phyloP scores from a whole-genome alignment of 371 early-diverging fungal genomes.

The Thermomucor indicae-seudaticae region DNA sequence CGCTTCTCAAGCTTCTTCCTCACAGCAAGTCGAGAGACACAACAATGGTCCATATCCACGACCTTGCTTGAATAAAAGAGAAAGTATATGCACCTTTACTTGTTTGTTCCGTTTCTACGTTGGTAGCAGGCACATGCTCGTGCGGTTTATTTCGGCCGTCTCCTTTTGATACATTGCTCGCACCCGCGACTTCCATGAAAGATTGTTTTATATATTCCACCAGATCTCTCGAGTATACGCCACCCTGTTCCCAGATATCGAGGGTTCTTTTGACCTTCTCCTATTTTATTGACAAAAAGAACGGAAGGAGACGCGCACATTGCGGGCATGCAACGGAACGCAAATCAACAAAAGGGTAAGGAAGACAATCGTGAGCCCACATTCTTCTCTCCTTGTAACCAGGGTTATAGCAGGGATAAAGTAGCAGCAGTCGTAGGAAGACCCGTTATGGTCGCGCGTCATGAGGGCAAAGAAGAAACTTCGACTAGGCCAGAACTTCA shows the following conservation, averaged over 20 bases:
- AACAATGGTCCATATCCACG: too few relatives aligned
- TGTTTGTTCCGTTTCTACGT: slow-evolving; percentile 11
- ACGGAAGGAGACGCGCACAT: not conserved
- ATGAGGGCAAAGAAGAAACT: too few relatives aligned
- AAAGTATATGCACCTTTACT: slow-evolving; percentile 15
- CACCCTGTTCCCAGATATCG: slow-evolving; percentile 49
- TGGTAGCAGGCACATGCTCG: slow-evolving; percentile 6
- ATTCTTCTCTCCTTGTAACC: too few relatives aligned
- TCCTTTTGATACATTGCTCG: slow-evolving; percentile 3
- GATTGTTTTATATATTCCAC: slow-evolving; percentile 32
- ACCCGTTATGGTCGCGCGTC: too few relatives aligned
- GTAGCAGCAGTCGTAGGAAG: too few relatives aligned
- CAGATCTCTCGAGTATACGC: slow-evolving; percentile 37
- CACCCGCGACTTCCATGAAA: slow-evolving; percentile 21
- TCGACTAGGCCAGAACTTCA: too few relatives aligned
- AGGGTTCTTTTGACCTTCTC: slow-evolving; percentile 49
- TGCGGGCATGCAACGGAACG: not conserved
- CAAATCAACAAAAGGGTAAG: too few relatives aligned
- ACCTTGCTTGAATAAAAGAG: not conserved
- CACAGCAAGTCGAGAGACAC: too few relatives aligned
- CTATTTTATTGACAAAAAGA: slow-evolving; percentile 31
- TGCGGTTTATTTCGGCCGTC: slow-evolving; percentile 22
- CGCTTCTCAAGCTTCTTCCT: not conserved
- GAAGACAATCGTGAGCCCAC: too few relatives aligned
- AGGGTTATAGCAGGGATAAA: too few relatives aligned